These are phyloP conservation scores for Chlorociboria aeruginascens DNA, from an alignment of 495 filamentous ascomycete species.

Conservation along the genomic window DNA sequence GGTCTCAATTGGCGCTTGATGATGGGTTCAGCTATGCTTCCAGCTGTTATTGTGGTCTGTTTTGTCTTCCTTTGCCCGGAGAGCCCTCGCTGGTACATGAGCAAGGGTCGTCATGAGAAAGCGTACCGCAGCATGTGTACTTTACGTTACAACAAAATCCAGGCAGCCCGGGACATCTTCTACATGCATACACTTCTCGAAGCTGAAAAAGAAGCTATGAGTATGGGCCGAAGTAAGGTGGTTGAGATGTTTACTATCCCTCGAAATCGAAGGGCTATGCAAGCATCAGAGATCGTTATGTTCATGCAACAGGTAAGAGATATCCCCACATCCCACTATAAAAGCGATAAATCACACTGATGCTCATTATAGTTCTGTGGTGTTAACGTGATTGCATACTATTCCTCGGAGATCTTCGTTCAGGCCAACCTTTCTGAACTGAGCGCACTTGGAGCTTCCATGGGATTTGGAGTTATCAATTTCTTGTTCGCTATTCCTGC, in stretches of 20 bases:
- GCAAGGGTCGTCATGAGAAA: conserved; percentile 47
- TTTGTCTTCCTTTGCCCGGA: conserved; percentile 68
- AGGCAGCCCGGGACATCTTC: conserved; percentile 72
- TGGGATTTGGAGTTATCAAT: conserved; percentile 72
- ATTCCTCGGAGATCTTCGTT: conserved; percentile 52
- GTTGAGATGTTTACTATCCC: conserved; percentile 55
- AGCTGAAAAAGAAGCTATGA: conserved; percentile 47
- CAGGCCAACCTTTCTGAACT: conserved; percentile 43
- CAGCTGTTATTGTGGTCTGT: conserved; percentile 53
- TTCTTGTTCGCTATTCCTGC: conserved; percentile 70
- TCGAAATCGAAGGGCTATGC: conserved; percentile 66
- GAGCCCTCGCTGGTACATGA: conserved; percentile 58
- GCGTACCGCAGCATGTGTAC: conserved; percentile 56
- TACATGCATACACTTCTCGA: conserved; percentile 68
- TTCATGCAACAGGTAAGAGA: conserved; percentile 69
- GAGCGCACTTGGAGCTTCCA: conserved; percentile 49
- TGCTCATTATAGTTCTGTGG: conserved; percentile 11
- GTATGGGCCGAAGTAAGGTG: conserved; percentile 47
- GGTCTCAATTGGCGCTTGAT: conserved; percentile 75
- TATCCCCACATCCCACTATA: background rate
- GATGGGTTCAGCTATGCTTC: conserved; percentile 70
- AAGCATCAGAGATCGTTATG: conserved; percentile 70
- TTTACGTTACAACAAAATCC: conserved; percentile 58
- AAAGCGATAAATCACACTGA: background rate
- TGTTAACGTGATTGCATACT: conserved; percentile 57